These are phyloP conservation scores for Fusarium bulbicola DNA, from an alignment of 2,329 filamentous ascomycete genomes.

Conservation along the genomic window DNA sequence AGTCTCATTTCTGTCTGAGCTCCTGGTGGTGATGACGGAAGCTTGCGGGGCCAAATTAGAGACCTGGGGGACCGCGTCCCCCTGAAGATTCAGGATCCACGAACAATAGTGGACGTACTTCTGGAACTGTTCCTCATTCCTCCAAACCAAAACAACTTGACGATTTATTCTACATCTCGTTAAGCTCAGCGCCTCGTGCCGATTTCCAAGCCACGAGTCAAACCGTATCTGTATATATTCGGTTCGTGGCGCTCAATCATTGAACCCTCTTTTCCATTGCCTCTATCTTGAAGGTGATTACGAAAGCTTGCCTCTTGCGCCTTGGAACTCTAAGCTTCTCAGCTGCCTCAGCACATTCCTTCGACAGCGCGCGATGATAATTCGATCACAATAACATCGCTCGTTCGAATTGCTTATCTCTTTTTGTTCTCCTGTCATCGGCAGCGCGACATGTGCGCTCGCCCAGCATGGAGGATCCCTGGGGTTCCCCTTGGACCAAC, in stretches of 20 bases:
- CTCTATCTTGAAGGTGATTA: constrained; percentile 17
- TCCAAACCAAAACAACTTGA: constrained; percentile 26
- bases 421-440: constrained; percentile 7
- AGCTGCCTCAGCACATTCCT: constrained; percentile 11
- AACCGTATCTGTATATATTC: not conserved
- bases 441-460: constrained; percentile 47
- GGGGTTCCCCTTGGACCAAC: constrained; percentile 68
- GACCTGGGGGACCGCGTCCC: constrained; percentile 23
- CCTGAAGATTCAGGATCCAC: constrained; percentile 32
- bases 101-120: constrained; percentile 22
- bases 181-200: not conserved
- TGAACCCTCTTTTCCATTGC: constrained; percentile 17
- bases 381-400: constrained; percentile 18
- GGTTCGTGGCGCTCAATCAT: constrained; percentile 6
- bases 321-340: constrained; percentile 24
- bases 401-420: not conserved
- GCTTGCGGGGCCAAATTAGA: constrained; percentile 37
- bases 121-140: constrained; percentile 25
- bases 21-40: constrained; percentile 31
- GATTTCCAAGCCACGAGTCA: not conserved
- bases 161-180: not conserved
- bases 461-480: constrained; percentile 68
- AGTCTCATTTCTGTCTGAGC: constrained; percentile 21
- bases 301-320: constrained; percentile 25
- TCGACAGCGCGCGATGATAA: constrained; percentile 34